Conservation (phyloP, 208 protist genomes). For the Paratrypanosoma confusum region DNA sequence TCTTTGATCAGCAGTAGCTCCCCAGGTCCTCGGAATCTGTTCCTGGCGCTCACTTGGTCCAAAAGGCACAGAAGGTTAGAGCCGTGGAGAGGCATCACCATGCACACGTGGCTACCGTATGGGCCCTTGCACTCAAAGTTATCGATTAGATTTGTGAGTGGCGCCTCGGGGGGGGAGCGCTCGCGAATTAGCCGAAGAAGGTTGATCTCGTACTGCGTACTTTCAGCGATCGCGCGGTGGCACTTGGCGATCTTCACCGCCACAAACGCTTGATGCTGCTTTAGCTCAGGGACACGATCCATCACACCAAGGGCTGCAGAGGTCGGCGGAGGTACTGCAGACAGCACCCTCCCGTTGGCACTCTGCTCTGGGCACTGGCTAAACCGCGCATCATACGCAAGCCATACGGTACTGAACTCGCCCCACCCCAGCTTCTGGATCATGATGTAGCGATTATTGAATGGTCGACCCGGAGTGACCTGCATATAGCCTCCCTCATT, state of each 20-base stretch:
- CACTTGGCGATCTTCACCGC: slow-evolving; percentile 81
- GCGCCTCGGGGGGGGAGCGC: slow-evolving; percentile 9
- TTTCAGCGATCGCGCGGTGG: slow-evolving; percentile 29
- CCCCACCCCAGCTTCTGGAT: slow-evolving; percentile 81
- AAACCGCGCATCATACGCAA: slow-evolving; percentile 68
- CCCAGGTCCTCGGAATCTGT: slow-evolving; percentile 22
- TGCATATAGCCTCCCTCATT: slow-evolving; percentile 67
- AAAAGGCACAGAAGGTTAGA: slow-evolving; percentile 77
- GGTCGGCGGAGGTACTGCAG: too few relatives aligned
- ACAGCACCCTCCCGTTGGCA: too few relatives aligned
- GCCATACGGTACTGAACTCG: slow-evolving; percentile 85
- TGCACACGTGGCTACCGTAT: slow-evolving; percentile 57
- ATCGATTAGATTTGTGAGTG: slow-evolving; percentile 66
- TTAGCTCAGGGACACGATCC: too few relatives aligned
- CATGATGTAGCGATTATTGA: slow-evolving; percentile 67
- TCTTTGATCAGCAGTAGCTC: slow-evolving; percentile 73
- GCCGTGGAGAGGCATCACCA: slow-evolving; percentile 74
- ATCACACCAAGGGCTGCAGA: too few relatives aligned
- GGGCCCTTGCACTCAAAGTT: slow-evolving; percentile 54
- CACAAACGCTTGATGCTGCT: slow-evolving; percentile 57
- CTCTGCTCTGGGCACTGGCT: too few relatives aligned
- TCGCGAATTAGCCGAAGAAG: slow-evolving; percentile 48
- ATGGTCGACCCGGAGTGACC: slow-evolving; percentile 41
- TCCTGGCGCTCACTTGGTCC: slow-evolving; percentile 40
- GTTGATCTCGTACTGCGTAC: slow-evolving; percentile 63